Percentiles rank a stretch among this genome's conserved stretches.
phyloP scores from a whole-genome alignment of 768 basidiomycete species.

The Xerocomellus dryophilus region DNA sequence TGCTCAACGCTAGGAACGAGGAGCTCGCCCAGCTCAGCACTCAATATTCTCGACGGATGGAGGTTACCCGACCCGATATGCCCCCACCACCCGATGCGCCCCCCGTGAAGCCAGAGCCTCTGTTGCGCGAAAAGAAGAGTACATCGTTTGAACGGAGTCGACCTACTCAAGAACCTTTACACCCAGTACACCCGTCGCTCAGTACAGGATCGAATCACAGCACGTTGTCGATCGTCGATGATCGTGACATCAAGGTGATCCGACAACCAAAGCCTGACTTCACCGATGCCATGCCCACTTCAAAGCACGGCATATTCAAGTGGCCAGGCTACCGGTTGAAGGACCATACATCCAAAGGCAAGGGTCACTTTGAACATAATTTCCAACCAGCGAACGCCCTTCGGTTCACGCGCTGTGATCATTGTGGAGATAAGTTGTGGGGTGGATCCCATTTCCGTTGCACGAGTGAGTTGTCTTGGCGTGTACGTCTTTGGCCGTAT shows the following conservation, averaged over 20 bases:
- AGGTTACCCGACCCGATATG: slow-evolving; percentile 33
- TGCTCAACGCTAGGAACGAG: slow-evolving; percentile 87
- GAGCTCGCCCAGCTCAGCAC: slow-evolving; percentile 86
- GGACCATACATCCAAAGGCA: slow-evolving; percentile 41
- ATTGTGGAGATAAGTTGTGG: slow-evolving; percentile 98
- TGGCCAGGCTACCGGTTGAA: slow-evolving; percentile 63
- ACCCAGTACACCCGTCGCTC: slow-evolving; percentile 12
- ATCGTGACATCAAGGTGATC: slow-evolving; percentile 27
- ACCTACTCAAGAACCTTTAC: slow-evolving; percentile 7
- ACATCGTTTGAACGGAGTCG: slow-evolving; percentile 30
- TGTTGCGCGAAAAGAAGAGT: slow-evolving; percentile 25
- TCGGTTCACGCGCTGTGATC: slow-evolving; percentile 88
- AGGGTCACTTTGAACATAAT: slow-evolving; percentile 59
- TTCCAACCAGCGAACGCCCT: slow-evolving; percentile 90
- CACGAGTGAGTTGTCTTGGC: slow-evolving; percentile 55
- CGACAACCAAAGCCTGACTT: slow-evolving; percentile 30
- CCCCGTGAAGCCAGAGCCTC: slow-evolving; percentile 7
- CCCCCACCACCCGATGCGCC: slow-evolving; percentile 10
- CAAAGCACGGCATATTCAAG: slow-evolving; percentile 63
- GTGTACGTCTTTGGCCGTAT: not conserved
- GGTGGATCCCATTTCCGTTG: slow-evolving; percentile 95
- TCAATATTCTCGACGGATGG: slow-evolving; percentile 78
- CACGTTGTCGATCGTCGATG: slow-evolving; percentile 24
- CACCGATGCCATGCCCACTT: slow-evolving; percentile 46
- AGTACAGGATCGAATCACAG: slow-evolving; percentile 20